Base-by-base conservation (phyloP, 2,329 filamentous ascomycete genomes). In the Penicillium sp. region DNA sequence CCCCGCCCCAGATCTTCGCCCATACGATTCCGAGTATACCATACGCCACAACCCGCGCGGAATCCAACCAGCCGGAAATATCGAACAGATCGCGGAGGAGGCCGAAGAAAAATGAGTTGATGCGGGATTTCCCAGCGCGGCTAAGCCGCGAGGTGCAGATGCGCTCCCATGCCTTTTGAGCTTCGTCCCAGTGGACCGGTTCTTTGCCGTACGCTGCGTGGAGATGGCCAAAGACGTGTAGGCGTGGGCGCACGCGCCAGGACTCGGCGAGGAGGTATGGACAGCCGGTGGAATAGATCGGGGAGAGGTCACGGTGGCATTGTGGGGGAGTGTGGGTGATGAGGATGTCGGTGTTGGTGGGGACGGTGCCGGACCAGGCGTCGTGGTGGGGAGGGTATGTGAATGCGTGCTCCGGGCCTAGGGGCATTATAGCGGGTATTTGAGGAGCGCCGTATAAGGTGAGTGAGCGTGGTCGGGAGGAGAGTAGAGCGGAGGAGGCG, bases 201-300 rank as follows among this genome's bases (percentile, higher is more conserved):
- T 93, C 88, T 48, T 81, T 81, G 17, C 92, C 93, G 50, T 90
- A 85, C 8, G 87, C 91, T 71, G 85, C 90, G 78, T 97, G 93
- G 26, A 93, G 85, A 76, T 97, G 93, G 1, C 92, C 93, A 74
- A 95, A 96, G 52, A 96, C 85, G 75, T 96, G 92, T 15, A 96
- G 79, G 13, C 82, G 82, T 0, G 93, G 93, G 64, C 86, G 88
- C 11, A 92, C 87, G 41, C 90, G 86, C 88, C 90, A 91, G 19
- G 91, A 76, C 71, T 96, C 92, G 15, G 82, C 78, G 6, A 94
- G 82, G 6, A 96, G 83, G 60, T 86, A 84, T 7, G 88, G 85
- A 67, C 91, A 93, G 59, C 91, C 92, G 49, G 92, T 79, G 3
- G 84, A 87, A 55, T 88, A 84, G 67, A 90, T 68, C 1, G 78